phyloP scores from a whole-genome alignment of 768 basidiomycete genomes.

The Boletus subparvulus region DNA sequence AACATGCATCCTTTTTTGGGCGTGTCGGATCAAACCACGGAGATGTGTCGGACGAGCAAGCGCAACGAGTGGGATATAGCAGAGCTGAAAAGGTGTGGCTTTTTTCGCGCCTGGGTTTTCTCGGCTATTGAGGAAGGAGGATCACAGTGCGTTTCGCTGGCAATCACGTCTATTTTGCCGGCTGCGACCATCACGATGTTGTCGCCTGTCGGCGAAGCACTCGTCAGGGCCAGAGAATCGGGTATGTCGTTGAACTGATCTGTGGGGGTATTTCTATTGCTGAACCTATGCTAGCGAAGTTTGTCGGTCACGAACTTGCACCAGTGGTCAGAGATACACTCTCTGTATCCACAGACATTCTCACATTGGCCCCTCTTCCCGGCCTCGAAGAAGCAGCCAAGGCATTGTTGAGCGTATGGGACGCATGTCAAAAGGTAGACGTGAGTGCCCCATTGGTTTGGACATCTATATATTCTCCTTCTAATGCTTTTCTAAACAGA shows the following conservation, averaged over 20 bases:
- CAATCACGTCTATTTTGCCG: constrained; percentile 28
- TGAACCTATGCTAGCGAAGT: constrained; percentile 24
- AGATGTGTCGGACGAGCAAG: neutral
- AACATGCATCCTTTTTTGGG: constrained; percentile 26
- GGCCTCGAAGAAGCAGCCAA: constrained; percentile 53
- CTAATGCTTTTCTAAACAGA: constrained; percentile 37
- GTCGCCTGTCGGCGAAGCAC: constrained; percentile 25
- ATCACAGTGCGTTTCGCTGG: constrained; percentile 26
- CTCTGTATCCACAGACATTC: constrained; percentile 33
- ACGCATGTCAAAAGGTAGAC: constrained; percentile 56
- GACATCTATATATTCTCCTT: neutral
- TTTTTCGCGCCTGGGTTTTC: neutral
- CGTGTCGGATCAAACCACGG: constrained; percentile 25
- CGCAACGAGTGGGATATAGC: constrained; percentile 24
- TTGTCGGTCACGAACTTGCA: constrained; percentile 34
- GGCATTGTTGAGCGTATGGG: constrained; percentile 63
- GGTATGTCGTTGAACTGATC: constrained; percentile 3
- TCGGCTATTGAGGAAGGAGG: neutral
- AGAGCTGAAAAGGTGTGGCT: constrained; percentile 28
- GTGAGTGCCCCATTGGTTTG: constrained; percentile 38
- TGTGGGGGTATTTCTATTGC: neutral
- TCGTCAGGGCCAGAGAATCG: constrained; percentile 22
- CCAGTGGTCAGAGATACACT: constrained; percentile 40
- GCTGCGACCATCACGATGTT: constrained; percentile 15
- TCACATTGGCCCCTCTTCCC: constrained; percentile 54